Conservation (phyloP, 2,329 filamentous ascomycete species). For the Ceratocystis lukuohia region DNA sequence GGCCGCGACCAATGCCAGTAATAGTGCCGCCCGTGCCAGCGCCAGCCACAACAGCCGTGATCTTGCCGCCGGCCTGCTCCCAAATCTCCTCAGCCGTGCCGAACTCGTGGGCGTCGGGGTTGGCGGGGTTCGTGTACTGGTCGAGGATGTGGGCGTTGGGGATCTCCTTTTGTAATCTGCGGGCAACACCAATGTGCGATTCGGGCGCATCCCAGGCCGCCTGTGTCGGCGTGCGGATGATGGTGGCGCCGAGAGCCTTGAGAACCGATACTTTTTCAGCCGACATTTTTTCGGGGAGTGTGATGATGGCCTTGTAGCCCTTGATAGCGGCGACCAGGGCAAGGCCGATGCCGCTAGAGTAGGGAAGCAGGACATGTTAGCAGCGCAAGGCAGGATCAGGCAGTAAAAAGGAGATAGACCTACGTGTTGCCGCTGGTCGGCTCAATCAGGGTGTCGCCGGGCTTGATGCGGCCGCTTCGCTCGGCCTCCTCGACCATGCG, state of each 20-base stretch:
- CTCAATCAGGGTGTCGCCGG: conserved; percentile 93
- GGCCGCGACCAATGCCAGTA: conserved; percentile 69
- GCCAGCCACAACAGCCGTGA: conserved; percentile 76
- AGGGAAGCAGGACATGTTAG: neutral
- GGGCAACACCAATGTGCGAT: conserved; percentile 91
- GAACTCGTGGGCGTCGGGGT: conserved; percentile 83
- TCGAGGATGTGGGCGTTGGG: conserved; percentile 95
- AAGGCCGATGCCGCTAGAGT: conserved; percentile 63
- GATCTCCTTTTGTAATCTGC: conserved; percentile 81
- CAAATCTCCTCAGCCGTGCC: conserved; percentile 96
- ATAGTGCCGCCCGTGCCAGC: conserved; percentile 94
- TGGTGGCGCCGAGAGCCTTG: conserved; percentile 85
- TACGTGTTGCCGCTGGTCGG: conserved; percentile 91
- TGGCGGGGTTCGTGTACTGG: conserved; percentile 85
- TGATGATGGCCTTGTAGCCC: conserved; percentile 97
- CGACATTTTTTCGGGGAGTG: conserved; percentile 97
- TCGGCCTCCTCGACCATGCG: conserved; percentile 97
- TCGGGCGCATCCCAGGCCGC: conserved; percentile 90
- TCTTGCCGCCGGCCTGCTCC: conserved; percentile 70
- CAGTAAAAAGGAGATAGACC: conserved; percentile 20
- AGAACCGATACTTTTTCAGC: conserved; percentile 94
- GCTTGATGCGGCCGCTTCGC: conserved; percentile 81
- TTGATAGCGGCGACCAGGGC: conserved; percentile 91
- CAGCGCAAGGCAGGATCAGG: neutral
- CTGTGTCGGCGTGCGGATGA: conserved; percentile 92